Percentiles rank a stretch among this genome's conserved stretches.
These are phyloP conservation scores for Sarcodon aspratus DNA, from an alignment of 768 basidiomycete genomes.

Conservation along the genomic window DNA sequence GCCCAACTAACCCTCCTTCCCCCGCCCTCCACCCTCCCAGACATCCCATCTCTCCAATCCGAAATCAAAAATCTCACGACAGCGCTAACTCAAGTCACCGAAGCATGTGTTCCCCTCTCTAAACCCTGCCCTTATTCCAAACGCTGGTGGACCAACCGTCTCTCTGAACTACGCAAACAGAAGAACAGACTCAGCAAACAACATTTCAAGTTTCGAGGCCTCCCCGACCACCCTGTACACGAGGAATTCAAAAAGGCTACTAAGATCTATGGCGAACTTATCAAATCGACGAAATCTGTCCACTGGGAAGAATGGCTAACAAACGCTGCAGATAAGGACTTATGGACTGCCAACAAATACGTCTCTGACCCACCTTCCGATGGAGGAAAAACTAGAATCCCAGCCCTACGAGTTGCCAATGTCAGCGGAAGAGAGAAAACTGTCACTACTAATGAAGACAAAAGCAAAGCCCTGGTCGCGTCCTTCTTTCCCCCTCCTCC, in stretches of 20 bases:
- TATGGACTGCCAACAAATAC: constrained; percentile 11
- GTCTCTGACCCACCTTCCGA: constrained; percentile 5
- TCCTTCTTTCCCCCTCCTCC: constrained; percentile 16
- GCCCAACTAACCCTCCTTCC: not conserved
- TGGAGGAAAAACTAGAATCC: constrained; percentile 8
- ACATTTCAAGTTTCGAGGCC: not conserved
- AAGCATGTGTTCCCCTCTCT: not conserved
- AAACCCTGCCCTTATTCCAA: constrained; percentile 1
- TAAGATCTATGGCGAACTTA: constrained; percentile 6
- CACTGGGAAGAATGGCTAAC: constrained; percentile 16
- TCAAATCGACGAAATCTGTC: constrained; percentile 8
- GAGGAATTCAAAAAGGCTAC: not conserved
- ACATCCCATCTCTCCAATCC: not conserved
- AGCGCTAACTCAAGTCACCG: not conserved
- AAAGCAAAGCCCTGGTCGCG: constrained; percentile 5
- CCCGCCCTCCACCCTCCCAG: not conserved
- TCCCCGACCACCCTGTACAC: constrained; percentile 5
- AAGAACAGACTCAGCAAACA: constrained; percentile 2
- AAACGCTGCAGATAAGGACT: constrained; percentile 2
- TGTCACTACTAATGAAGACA: constrained; percentile 12
- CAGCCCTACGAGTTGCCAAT: constrained; percentile 9
- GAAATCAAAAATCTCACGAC: not conserved
- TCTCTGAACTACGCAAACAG: not conserved
- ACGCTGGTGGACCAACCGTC: constrained; percentile 8
- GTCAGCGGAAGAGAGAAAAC: not conserved